Evolutionary conservation across 257 asterid genomes (phyloP), one percentile per base, ranked within the genome.

Genomic region (Petunia secreta): DNA sequence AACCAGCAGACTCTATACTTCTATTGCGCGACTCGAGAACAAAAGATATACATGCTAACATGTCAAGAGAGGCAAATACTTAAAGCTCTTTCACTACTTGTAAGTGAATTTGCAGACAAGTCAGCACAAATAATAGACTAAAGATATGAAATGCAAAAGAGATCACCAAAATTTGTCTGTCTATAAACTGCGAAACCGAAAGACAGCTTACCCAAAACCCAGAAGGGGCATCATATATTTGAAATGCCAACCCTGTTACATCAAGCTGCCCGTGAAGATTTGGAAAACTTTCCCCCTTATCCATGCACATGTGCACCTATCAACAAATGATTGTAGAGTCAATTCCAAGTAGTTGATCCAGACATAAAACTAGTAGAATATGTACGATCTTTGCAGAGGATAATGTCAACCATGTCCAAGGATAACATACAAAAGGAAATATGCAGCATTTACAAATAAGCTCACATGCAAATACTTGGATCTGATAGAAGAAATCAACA

Each of bases 301-400:
- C 94, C 99, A 96, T 94, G 93, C 99, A 96, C 85, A 96, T 90
- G 87, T 96, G 99, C 89, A 96, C 97, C 99, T 96, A 91, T 80
- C 48, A 80, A 50, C 39, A 79, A 36, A 64, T 36, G 63, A 48
- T 73, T 11, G 62, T 62, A 52, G 36, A 73, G 46, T 73, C 78
- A 73, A 52, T 34, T 34, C 63, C 6, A 50, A 73, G 78, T 36
- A 36, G 60, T 50, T 50, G 78, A 44, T 73, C 78, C 78, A 36
- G 78, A 50, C 14, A 36, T 36, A 73, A 73, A 50, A 73, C 13
- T 50, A 36, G 78, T 11, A 67, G 62, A 50, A 50, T 36, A 14
- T 73, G 11, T 52, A 11, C 7, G 78, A 73, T 36, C 78, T 73
- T 73, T 37, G 60, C 62, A 52, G 36, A 52, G 46, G 78, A 50